A percentile compares a stretch with the other conserved stretches of the same genome.
Conservation (phyloP, 2,329 filamentous ascomycete species). For the Phialocephala sp. region DNA sequence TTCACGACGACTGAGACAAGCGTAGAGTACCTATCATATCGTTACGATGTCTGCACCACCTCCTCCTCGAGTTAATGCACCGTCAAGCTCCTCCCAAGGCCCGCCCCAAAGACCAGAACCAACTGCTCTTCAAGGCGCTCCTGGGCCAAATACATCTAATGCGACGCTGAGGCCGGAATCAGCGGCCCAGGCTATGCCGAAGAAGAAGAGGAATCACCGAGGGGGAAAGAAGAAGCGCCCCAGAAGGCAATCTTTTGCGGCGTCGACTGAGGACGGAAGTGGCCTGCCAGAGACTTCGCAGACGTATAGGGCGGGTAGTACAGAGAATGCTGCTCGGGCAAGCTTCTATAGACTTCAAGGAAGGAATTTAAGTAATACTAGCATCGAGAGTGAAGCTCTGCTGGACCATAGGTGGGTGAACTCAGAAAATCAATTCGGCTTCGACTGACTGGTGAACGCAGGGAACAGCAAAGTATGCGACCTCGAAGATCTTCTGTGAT, state of each 20-base stretch:
- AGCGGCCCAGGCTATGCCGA: conserved; percentile 22
- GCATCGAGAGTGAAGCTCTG: conserved; percentile 85
- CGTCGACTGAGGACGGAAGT: conserved; percentile 57
- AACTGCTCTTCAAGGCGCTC: conserved; percentile 34
- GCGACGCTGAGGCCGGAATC: conserved; percentile 32
- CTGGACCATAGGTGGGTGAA: conserved; percentile 78
- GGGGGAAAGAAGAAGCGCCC: conserved; percentile 78
- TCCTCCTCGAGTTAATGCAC: conserved; percentile 26
- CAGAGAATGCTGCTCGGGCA: conserved; percentile 37
- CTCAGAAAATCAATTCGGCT: conserved; percentile 2
- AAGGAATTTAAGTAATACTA: conserved; percentile 77
- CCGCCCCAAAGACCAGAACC: conserved; percentile 36
- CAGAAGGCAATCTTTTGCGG: conserved; percentile 81
- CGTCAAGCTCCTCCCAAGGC: conserved; percentile 23
- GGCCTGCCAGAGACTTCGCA: conserved; percentile 43
- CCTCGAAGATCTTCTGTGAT: conserved; percentile 64
- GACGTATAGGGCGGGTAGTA: conserved; percentile 42
- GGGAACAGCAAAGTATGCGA: conserved; percentile 58
- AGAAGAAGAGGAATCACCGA: conserved; percentile 76
- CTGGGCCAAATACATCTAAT: conserved; percentile 23
- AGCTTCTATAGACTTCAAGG: conserved; percentile 57
- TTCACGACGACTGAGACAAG: conserved; percentile 5
- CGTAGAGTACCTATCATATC: background rate
- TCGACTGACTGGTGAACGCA: conserved; percentile 30
- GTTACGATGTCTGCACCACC: conserved; percentile 33